Evolutionary conservation across 2,329 filamentous ascomycete genomes (phyloP).

Genomic region (Pseudodiploospora longispora): DNA sequence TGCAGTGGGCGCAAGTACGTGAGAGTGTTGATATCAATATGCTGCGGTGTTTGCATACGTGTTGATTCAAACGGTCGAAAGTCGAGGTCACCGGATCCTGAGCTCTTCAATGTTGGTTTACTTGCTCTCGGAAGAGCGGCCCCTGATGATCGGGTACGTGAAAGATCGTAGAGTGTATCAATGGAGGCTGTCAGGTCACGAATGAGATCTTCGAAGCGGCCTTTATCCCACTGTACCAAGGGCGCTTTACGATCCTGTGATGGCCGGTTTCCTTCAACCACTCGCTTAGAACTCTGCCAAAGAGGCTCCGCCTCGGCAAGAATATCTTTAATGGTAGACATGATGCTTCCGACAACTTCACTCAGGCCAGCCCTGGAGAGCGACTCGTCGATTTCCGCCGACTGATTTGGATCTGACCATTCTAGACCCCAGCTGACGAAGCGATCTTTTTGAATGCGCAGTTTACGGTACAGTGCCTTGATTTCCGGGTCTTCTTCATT

Average conservation of each 20-base stretch:
- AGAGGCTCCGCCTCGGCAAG: slow-evolving; percentile 68
- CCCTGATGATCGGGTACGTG: slow-evolving; percentile 50
- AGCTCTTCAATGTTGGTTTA: slow-evolving; percentile 27
- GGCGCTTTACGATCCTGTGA: slow-evolving; percentile 46
- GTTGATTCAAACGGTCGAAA: slow-evolving; percentile 48
- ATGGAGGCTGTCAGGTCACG: slow-evolving; percentile 69
- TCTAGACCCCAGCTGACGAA: slow-evolving; percentile 73
- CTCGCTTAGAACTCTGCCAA: slow-evolving; percentile 52
- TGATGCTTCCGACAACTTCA: slow-evolving; percentile 69
- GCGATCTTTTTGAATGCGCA: slow-evolving; percentile 72
- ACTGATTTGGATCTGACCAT: slow-evolving; percentile 66
- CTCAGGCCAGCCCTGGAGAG: slow-evolving; percentile 66
- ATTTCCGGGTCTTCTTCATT: slow-evolving; percentile 61
- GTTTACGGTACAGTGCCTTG: slow-evolving; percentile 63
- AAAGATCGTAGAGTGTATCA: slow-evolving; percentile 72
- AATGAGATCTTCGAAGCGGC: slow-evolving; percentile 67
- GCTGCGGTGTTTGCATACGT: slow-evolving; percentile 52
- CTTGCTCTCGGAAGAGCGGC: slow-evolving; percentile 22
- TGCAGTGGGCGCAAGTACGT: slow-evolving; percentile 39
- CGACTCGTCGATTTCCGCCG: slow-evolving; percentile 63
- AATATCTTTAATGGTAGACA: slow-evolving; percentile 74
- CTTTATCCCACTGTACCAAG: slow-evolving; percentile 58
- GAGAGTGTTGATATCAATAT: slow-evolving; percentile 47
- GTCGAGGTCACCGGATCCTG: slow-evolving; percentile 32
- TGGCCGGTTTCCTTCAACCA: slow-evolving; percentile 29